Evolutionary conservation across 2,329 filamentous ascomycete species (phyloP), one percentile per base, ranked within the genome.

Genomic region (Bipolaris cookei): DNA sequence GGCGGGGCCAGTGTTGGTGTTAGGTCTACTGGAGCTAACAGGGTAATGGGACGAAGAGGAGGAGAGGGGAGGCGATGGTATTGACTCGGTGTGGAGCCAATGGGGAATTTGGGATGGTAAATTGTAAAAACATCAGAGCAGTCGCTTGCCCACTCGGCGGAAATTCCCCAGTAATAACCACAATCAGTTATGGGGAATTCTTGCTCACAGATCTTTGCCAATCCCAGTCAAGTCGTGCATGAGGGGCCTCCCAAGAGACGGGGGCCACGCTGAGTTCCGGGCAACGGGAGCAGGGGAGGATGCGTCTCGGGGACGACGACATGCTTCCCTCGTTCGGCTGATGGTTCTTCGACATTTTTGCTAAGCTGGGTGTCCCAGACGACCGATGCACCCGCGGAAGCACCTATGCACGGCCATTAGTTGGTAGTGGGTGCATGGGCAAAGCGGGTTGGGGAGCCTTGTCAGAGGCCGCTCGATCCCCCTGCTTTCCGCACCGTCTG

Each of bases 281-380:
- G 68, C 70, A 63, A 72, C 72, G 71, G 73, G 70, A 74, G 65
- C 67, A 70, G 70, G 71, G 70, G 63, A 67, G 64, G 61, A 58
- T 65, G 67, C 65, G 62, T 61, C 59, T 71, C 66, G 69, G 70
- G 64, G 66, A 66, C 69, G 66, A 69, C 59, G 65, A 69, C 63
- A 74, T 74, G 70, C 69, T 70, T 66, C 67, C 67, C 63, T 71
- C 67, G 74, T 77, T 77, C 74, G 74, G 74, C 74, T 77, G 73
- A 76, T 77, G 54, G 73, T 77, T 77, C 74, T 73, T 69, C 46
- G 70, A 64, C 64, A 67, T 59, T 65, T 56, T 57, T 64, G 69
- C 66, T 62, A 65, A 64, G 65, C 64, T 63, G 57, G 59, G 59
- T 60, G 45, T 69, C 67, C 66, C 63, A 70, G 68, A 69, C 62